These are phyloP conservation scores for Przewalskia tangutica DNA, from an alignment of 257 asterid genomes.

Conservation along the genomic window DNA sequence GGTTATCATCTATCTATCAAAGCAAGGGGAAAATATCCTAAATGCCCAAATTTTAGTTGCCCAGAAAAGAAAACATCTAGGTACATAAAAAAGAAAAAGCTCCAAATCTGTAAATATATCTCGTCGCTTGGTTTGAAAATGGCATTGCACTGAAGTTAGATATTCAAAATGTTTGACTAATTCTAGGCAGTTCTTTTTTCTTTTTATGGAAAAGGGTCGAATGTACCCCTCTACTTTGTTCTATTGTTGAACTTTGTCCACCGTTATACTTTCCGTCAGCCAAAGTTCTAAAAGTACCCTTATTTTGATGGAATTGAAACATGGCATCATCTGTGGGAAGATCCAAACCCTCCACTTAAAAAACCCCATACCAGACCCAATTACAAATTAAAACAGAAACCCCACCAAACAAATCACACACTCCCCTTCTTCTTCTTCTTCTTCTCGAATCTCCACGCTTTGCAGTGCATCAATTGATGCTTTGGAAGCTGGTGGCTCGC, in stretches of 20 bases:
- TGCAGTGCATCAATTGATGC: slow-evolving; percentile 54
- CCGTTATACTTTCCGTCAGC: no score
- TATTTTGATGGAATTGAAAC: no score
- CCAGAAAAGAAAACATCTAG: background rate
- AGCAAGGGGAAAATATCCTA: background rate
- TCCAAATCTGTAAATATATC: background rate
- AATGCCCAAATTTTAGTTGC: background rate
- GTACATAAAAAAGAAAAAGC: background rate
- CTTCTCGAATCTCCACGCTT: slow-evolving; percentile 25
- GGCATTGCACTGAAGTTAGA: background rate
- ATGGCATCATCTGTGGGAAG: no score
- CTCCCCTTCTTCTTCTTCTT: slow-evolving; percentile 6
- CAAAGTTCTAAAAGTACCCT: no score
- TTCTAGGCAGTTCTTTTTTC: background rate
- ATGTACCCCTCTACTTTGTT: no score
- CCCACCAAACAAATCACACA: slow-evolving; percentile 15
- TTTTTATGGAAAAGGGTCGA: no score
- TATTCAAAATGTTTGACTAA: background rate
- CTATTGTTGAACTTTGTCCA: no score
- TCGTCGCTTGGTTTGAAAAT: background rate
- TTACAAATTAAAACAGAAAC: no score
- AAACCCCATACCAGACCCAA: no score
- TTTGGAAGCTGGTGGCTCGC: background rate
- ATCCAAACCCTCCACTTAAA: no score
- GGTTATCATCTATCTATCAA: background rate